Base-by-base conservation (phyloP, 202 grass and related monocot species). In the Hordeum pubiflorum region DNA sequence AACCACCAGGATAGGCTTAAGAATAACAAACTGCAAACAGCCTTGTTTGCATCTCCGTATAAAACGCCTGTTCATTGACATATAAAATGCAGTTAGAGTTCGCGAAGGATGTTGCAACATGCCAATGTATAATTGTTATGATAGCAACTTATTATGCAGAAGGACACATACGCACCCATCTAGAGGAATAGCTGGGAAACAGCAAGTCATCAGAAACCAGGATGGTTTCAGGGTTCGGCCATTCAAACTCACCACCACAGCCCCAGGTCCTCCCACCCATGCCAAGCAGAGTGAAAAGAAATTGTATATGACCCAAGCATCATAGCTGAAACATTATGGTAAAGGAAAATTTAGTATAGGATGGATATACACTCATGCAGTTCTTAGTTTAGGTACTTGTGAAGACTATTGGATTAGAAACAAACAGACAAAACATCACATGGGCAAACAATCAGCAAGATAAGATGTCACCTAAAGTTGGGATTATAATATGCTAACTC, bases 31-130 rank as follows among this genome's bases (percentile, higher is more conserved):
- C 71, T 98, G 95, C 76, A 98, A 84, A 54, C 90, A 89, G 29
- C 95, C 95, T 93, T 98, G 95, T 81, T 94, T 98, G 85, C 95
- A 98, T 85, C 92, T 94, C 68, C 95, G 83, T 86, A 98, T 94
- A 77, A 98, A 98, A 34, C 95, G 95, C 85, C 95, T 98, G 88
- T 89, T 89, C 27, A 86, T 74, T 74, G 37, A 60, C 20, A 85
- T 58, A 60, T 26, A 50, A 21, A 60, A 67, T n/a, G 77, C n/a
- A 69, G 56, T 82, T 54, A 41, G 10, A 17, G 10, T 82, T 72
- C 22, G 18, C 11, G 12, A 75, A 86, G 29, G 17, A 24, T 37
- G 34, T 12, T 64, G 58, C 5, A 3, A 1, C 14, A 29, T 11
- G 43, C 21, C 13, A 7, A 78, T 79, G 14, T 56, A 73, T 27